Conservation (phyloP, 345 rosid genomes). For the Reutealis trisperma region DNA sequence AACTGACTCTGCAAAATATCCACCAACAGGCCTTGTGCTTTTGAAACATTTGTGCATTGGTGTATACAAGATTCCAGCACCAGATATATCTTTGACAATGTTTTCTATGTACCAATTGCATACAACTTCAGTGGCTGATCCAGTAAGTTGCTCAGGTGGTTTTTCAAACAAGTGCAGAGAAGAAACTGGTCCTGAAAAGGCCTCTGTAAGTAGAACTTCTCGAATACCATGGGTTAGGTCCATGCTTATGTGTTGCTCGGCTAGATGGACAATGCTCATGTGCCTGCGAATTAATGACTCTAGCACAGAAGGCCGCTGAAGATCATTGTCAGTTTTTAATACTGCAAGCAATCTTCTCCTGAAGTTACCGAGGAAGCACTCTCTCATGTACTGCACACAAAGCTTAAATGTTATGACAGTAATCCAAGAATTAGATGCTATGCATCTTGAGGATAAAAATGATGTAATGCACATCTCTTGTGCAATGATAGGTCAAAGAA, state of each 20-base stretch:
- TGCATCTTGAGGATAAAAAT: neutral
- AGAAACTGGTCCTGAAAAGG: conserved; percentile 87
- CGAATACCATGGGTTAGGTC: conserved; percentile 94
- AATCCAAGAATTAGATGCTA: conserved; percentile 3
- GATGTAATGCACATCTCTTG: neutral
- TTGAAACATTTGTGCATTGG: conserved; percentile 90
- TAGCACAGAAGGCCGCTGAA: conserved; percentile 89
- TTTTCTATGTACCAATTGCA: conserved; percentile 99
- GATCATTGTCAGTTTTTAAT: conserved; percentile 90
- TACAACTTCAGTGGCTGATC: conserved; percentile 84
- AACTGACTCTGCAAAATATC: conserved; percentile 98
- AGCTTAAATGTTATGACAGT: conserved; percentile 18
- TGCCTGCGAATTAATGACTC: conserved; percentile 87
- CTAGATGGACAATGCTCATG: conserved; percentile 84
- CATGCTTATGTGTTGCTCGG: conserved; percentile 99
- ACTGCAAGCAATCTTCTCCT: conserved; percentile 83
- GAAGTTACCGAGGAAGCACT: conserved; percentile 94
- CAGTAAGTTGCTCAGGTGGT: conserved; percentile 69
- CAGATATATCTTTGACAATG: conserved; percentile 89
- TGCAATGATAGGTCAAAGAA: neutral
- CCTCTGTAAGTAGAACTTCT: conserved; percentile 83
- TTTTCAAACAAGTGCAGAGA: conserved; percentile 75
- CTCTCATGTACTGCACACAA: conserved; percentile 91
- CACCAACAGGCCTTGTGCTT: conserved; percentile 98
- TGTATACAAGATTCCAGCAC: conserved; percentile 93